Percentiles rank a stretch among this genome's conserved stretches.
Evolutionary conservation across 1,284 basidiomycete genomes (phyloP).

Genomic region (Volvariella surrecta): DNA sequence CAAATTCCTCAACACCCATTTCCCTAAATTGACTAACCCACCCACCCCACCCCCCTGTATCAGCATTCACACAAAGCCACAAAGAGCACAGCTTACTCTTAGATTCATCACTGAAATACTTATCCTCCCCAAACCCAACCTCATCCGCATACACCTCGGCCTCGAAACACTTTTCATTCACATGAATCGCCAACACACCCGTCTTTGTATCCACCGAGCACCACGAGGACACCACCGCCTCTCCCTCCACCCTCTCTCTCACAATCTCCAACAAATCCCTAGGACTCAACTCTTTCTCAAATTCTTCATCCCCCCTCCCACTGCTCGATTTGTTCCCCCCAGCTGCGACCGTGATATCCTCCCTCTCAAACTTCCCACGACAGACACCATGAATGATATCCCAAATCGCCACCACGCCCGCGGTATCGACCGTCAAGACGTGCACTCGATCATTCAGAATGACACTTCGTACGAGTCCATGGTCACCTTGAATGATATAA

Average conservation of each 20-base stretch:
- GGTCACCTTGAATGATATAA: constrained; percentile 66
- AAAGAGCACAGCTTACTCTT: constrained; percentile 48
- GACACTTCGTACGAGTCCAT: constrained; percentile 78
- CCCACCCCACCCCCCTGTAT: constrained; percentile 10
- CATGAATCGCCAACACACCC: constrained; percentile 82
- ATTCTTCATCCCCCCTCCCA: constrained; percentile 17
- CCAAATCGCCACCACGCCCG: constrained; percentile 86
- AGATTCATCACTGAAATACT: constrained; percentile 66
- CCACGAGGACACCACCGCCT: constrained; percentile 84
- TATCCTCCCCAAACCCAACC: constrained; percentile 54
- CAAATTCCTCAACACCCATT: constrained; percentile 71
- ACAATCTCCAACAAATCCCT: constrained; percentile 85
- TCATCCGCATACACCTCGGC: constrained; percentile 96
- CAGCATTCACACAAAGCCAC: constrained; percentile 9
- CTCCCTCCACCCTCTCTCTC: constrained; percentile 84
- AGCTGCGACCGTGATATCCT: constrained; percentile 55
- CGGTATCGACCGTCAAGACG: constrained; percentile 85
- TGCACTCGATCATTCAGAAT: constrained; percentile 90
- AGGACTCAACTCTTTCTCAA: constrained; percentile 48
- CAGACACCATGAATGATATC: constrained; percentile 80
- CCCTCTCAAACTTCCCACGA: constrained; percentile 59
- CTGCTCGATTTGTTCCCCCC: constrained; percentile 12
- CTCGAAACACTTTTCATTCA: constrained; percentile 85
- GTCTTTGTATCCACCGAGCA: constrained; percentile 85
- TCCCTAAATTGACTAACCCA: constrained; percentile 65